Percentiles rank a stretch among this genome's conserved stretches.
Evolutionary conservation across 495 filamentous ascomycete genomes (phyloP).

Genomic region (Hypoxylon fragiforme): DNA sequence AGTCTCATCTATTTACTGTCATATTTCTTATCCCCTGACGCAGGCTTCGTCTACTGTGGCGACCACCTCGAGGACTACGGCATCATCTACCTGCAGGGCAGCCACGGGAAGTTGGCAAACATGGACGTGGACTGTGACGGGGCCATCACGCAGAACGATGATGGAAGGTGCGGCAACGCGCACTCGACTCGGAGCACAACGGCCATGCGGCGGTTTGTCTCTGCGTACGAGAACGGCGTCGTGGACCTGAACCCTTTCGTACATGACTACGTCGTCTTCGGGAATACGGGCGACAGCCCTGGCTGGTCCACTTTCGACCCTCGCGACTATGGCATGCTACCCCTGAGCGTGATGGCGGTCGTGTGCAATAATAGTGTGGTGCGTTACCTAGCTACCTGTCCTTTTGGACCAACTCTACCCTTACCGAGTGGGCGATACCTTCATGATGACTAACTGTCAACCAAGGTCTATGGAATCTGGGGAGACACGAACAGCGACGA

Average conservation of each 20-base stretch:
- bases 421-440: no score
- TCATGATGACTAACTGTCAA: neutral
- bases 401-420: neutral
- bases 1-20: no score
- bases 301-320: constrained; percentile 45
- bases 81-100: constrained; percentile 11
- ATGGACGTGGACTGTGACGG: constrained; percentile 65
- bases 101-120: constrained; percentile 24
- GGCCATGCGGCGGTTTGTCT: constrained; percentile 46
- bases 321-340: constrained; percentile 47
- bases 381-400: constrained; percentile 1
- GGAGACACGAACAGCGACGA: constrained; percentile 62
- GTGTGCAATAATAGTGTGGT: constrained; percentile 53
- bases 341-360: constrained; percentile 58
- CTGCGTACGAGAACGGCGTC: constrained; percentile 35
- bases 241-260: constrained; percentile 55
- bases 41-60: constrained; percentile 16
- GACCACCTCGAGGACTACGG: constrained; percentile 12
- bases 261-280: constrained; percentile 59
- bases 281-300: constrained; percentile 42
- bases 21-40: no score
- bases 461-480: constrained; percentile 63
- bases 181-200: constrained; percentile 48
- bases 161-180: constrained; percentile 41
- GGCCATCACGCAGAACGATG: constrained; percentile 33